A percentile compares a stretch with the other conserved stretches of the same genome.
Evolutionary conservation across 2,329 filamentous ascomycete genomes (phyloP).

Genomic region (Coniochaeta pulveracea): DNA sequence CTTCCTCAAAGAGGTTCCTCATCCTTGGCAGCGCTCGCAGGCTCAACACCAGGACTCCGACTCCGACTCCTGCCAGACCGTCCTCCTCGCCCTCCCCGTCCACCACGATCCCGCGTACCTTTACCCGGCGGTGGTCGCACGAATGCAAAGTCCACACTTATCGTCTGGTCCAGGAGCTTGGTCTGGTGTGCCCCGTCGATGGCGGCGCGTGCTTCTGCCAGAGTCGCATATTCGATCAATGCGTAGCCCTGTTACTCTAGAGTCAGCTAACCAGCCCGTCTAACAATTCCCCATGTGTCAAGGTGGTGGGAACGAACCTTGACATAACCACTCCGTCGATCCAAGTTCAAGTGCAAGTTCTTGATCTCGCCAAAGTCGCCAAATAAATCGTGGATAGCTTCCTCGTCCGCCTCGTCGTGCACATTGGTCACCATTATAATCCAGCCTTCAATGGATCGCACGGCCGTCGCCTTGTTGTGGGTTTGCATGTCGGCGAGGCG

Average conservation of each 20-base stretch:
- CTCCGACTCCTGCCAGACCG: conserved; percentile 27
- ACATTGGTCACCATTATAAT: conserved; percentile 81
- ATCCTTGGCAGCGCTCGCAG: conserved; percentile 9
- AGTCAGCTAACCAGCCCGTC: no score
- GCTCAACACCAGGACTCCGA: conserved; percentile 30
- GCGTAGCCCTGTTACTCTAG: conserved; percentile 59
- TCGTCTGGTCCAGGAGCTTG: conserved; percentile 71
- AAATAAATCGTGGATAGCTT: conserved; percentile 71
- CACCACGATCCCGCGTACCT: conserved; percentile 19
- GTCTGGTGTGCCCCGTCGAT: conserved; percentile 69
- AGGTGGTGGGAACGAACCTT: conserved; percentile 65
- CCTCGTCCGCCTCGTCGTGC: conserved; percentile 78
- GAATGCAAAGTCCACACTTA: conserved; percentile 76
- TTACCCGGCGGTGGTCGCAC: conserved; percentile 65
- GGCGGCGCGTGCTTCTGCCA: conserved; percentile 69
- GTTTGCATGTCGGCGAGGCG: conserved; percentile 60
- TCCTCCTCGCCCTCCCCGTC: conserved; percentile 23
- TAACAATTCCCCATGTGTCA: no score
- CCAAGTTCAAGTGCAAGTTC: conserved; percentile 75
- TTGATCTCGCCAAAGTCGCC: conserved; percentile 79
- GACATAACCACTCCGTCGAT: conserved; percentile 73
- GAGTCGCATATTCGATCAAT: conserved; percentile 71
- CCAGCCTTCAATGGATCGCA: conserved; percentile 83
- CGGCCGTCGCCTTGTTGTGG: conserved; percentile 62
- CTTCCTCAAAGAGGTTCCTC: conserved; percentile 5